Conservation (phyloP, 1,284 basidiomycete species). For the Cutaneotrichosporon sp. region DNA sequence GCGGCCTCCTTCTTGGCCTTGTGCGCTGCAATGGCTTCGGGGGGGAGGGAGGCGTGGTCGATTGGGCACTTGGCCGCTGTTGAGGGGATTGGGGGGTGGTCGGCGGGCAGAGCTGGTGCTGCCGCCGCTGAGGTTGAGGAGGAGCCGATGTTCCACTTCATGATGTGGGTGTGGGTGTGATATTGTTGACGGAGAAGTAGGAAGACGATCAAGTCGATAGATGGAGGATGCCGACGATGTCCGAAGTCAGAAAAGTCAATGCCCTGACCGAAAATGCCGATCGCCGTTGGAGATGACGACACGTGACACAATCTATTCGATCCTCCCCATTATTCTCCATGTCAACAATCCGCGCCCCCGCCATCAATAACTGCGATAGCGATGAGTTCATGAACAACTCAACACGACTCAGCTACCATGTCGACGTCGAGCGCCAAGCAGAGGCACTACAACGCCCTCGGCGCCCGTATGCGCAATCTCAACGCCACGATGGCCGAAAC, state of each 20-base stretch:
- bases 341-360: background rate
- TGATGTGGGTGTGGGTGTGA: constrained; percentile 19
- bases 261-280: no score
- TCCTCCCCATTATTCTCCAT: background rate
- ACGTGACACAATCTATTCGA: background rate
- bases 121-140: constrained; percentile 6
- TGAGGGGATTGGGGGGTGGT: constrained; percentile 26
- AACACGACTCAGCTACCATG: background rate
- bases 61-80: constrained; percentile 27
- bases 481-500: constrained; percentile 39
- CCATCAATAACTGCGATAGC: no score
- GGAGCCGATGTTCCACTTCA: constrained; percentile 41
- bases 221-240: background rate
- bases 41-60: constrained; percentile 13
- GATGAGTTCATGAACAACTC: background rate
- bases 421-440: constrained; percentile 36
- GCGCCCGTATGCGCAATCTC: constrained; percentile 35
- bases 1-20: constrained; percentile 7
- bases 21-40: background rate
- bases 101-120: constrained; percentile 19
- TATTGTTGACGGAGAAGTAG: no score
- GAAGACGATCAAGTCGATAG: background rate
- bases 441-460: constrained; percentile 44
- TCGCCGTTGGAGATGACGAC: background rate
- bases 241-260: constrained; percentile 1